phyloP scores from a whole-genome alignment of 257 asterid species.

The Ocimum tenuiflorum region DNA sequence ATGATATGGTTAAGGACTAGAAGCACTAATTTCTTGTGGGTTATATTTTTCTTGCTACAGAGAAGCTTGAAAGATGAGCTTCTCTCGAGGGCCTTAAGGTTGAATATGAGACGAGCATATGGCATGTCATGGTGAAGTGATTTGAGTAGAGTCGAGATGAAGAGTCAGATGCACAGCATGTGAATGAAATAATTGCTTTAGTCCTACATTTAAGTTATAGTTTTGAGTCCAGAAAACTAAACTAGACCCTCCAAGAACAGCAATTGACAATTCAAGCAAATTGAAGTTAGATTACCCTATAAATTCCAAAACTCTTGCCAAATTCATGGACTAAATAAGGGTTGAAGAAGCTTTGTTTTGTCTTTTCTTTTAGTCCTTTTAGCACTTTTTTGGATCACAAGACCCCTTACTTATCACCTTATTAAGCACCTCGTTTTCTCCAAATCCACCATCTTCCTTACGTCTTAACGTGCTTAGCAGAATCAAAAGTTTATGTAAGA shows the following conservation, averaged over 20 bases:
- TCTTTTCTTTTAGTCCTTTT: not conserved
- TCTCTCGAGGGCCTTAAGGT: no score
- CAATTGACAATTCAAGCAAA: slow-evolving; percentile 21
- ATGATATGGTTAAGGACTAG: no score
- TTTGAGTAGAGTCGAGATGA: not conserved
- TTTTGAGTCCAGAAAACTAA: slow-evolving; percentile 5
- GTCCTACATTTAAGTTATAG: slow-evolving; percentile 13
- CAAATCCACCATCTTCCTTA: not conserved
- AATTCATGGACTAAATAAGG: not conserved
- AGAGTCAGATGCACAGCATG: not conserved
- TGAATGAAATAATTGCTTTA: slow-evolving; percentile 11
- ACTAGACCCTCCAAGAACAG: slow-evolving; percentile 15
- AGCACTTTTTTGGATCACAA: not conserved
- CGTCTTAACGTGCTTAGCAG: not conserved
- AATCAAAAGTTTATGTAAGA: slow-evolving; percentile 1
- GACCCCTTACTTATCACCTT: not conserved
- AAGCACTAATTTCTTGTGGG: no score
- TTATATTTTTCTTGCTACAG: no score
- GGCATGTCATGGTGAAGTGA: not conserved
- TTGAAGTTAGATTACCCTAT: slow-evolving; percentile 3
- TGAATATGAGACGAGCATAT: no score
- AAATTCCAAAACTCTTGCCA: slow-evolving; percentile 14
- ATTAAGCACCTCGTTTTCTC: not conserved
- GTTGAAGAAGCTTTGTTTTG: slow-evolving; percentile 12
- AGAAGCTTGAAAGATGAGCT: no score